A percentile compares a stretch with the other conserved stretches of the same genome.
These are phyloP conservation scores for Halteria grandinella DNA, from an alignment of 73 alveolate genomes.

Conservation along the genomic window DNA sequence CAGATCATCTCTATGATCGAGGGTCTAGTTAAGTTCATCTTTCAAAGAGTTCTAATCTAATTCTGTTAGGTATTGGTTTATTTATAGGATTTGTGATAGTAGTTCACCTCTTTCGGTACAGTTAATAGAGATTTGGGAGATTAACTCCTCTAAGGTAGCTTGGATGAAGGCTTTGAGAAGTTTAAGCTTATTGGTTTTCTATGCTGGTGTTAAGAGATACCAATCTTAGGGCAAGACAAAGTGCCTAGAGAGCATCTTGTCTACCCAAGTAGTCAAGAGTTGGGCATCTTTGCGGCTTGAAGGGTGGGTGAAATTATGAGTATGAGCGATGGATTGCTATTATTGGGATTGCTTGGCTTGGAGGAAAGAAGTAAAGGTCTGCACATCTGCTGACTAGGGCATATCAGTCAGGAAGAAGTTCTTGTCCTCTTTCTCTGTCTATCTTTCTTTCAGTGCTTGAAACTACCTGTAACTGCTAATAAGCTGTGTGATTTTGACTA, in stretches of 20 bases:
- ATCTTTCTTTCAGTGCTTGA: too few species aligned
- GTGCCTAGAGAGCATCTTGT: slow-evolving; percentile 18
- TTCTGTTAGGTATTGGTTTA: slow-evolving; percentile 6
- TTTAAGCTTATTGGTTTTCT: neutral
- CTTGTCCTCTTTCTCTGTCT: neutral
- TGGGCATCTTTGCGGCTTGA: slow-evolving; percentile 31
- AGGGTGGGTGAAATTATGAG: slow-evolving; percentile 6
- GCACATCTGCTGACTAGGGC: neutral
- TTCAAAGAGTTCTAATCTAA: neutral
- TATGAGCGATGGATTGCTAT: neutral
- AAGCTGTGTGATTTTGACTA: too few species aligned
- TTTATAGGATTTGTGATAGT: neutral
- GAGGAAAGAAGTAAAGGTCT: neutral
- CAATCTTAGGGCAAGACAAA: slow-evolving; percentile 4
- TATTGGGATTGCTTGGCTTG: neutral
- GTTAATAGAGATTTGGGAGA: neutral
- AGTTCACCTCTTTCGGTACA: slow-evolving; percentile 34
- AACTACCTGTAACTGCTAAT: too few species aligned
- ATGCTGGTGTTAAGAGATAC: neutral
- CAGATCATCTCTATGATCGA: neutral
- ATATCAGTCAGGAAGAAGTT: neutral
- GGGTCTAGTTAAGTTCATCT: neutral
- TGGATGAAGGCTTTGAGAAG: slow-evolving; percentile 5
- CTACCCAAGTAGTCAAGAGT: slow-evolving; percentile 25
- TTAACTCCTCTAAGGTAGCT: slow-evolving; percentile 25